These are phyloP conservation scores for Auricularia cornea DNA, from an alignment of 768 basidiomycete species.

Conservation along the genomic window DNA sequence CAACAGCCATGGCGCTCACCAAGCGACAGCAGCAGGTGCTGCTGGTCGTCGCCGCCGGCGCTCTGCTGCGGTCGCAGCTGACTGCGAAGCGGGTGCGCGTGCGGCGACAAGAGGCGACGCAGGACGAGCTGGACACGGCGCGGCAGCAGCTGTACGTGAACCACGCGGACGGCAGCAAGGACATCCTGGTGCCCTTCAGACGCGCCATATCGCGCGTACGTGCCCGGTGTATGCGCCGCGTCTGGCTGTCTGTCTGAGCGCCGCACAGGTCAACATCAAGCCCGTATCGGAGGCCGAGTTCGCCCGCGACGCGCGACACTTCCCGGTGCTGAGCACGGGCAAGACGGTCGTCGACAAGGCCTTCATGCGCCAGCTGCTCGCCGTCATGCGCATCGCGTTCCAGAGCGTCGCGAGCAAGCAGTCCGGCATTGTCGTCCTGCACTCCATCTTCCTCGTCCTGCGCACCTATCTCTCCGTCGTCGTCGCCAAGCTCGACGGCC, in stretches of 20 bases:
- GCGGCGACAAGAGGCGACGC: not conserved
- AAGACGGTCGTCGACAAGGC: slow-evolving; percentile 63
- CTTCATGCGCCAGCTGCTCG: slow-evolving; percentile 64
- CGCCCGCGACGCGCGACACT: slow-evolving; percentile 44
- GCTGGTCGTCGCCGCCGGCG: not conserved
- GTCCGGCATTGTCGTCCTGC: slow-evolving; percentile 59
- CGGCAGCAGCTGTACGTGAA: slow-evolving; percentile 58
- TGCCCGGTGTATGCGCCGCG: not conserved
- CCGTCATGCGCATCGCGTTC: slow-evolving; percentile 67
- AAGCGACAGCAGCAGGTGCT: not conserved
- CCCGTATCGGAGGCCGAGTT: slow-evolving; percentile 46
- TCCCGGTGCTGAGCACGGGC: slow-evolving; percentile 36
- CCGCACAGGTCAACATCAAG: slow-evolving; percentile 33
- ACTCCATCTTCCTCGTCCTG: slow-evolving; percentile 78
- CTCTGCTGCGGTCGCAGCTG: not conserved
- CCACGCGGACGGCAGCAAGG: slow-evolving; percentile 49
- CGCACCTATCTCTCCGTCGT: slow-evolving; percentile 81
- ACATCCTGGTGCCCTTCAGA: slow-evolving; percentile 58
- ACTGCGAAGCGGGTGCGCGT: not conserved
- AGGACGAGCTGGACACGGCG: slow-evolving; percentile 23
- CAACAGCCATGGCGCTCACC: too few relatives aligned
- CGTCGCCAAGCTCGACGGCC: slow-evolving; percentile 83
- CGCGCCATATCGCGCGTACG: slow-evolving; percentile 56
- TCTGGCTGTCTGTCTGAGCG: not conserved
- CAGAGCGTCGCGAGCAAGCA: slow-evolving; percentile 61